phyloP scores from a whole-genome alignment of 805 yeast species.

The Candida pseudofarinosa region DNA sequence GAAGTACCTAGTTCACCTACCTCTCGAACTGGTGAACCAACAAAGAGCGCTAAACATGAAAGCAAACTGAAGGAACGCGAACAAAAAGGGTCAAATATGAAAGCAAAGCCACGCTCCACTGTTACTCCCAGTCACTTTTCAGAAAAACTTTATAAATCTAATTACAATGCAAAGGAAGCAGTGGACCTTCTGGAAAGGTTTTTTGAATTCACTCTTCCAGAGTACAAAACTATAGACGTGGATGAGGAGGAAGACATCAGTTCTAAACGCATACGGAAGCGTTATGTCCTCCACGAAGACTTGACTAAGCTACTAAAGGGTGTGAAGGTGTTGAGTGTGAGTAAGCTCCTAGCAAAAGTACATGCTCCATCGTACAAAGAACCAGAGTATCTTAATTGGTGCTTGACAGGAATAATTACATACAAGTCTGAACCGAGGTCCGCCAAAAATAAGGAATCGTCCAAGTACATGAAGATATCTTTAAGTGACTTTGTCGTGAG shows the following conservation, averaged over 20 bases:
- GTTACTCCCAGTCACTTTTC: conserved; percentile 9
- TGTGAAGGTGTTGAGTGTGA: conserved; percentile 53
- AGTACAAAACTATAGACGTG: conserved; percentile 6
- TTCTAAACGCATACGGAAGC: conserved; percentile 21
- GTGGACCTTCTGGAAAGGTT: conserved; percentile 21
- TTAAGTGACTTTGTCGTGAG: conserved; percentile 66
- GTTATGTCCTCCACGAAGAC: conserved; percentile 41
- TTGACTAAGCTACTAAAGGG: conserved; percentile 40
- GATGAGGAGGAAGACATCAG: conserved; percentile 21
- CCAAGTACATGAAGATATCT: conserved; percentile 56
- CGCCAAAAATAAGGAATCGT: conserved; percentile 20
- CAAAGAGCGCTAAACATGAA: neutral
- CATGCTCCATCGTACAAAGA: conserved; percentile 63
- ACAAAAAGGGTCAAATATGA: neutral
- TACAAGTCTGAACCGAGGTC: conserved; percentile 49
- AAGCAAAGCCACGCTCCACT: neutral
- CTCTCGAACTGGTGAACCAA: neutral
- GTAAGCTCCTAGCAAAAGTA: conserved; percentile 60
- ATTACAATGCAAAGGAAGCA: conserved; percentile 2
- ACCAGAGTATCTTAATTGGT: conserved; percentile 74
- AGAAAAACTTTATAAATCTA: conserved; percentile 15
- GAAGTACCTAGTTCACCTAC: conserved; percentile 12
- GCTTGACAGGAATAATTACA: conserved; percentile 67
- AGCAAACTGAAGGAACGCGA: neutral
- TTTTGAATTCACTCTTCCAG: conserved; percentile 20